Conservation (phyloP, 192 early-diverging fungal species). For the Coemansia sp. region DNA sequence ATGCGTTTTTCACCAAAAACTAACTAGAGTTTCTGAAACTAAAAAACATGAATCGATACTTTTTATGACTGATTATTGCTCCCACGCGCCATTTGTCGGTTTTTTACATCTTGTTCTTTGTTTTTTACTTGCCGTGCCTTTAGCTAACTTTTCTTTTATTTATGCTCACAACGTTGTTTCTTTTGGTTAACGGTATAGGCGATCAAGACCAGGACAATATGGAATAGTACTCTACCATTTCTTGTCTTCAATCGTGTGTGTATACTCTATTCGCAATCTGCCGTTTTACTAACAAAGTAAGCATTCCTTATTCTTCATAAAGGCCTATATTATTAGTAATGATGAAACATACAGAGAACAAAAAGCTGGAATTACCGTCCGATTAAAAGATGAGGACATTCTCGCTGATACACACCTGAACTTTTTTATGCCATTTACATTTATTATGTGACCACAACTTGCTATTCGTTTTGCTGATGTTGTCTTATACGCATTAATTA, state of each 20-base stretch:
- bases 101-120: background rate
- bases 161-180: background rate
- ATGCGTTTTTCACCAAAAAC: conserved; percentile 38
- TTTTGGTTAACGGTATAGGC: background rate
- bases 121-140: background rate
- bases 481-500: too few relatives aligned
- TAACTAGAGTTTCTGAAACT: conserved; percentile 54
- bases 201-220: background rate
- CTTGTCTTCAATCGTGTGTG: background rate
- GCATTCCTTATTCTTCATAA: background rate
- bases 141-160: background rate
- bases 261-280: background rate
- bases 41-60: conserved; percentile 29
- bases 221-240: background rate
- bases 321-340: conserved; percentile 5
- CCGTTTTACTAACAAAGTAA: background rate
- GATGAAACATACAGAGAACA: conserved; percentile 64
- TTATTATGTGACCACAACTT: background rate
- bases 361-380: conserved; percentile 80
- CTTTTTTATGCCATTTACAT: background rate
- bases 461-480: conserved; percentile 11
- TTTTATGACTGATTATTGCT: conserved; percentile 23
- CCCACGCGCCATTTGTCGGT: background rate
- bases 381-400: conserved; percentile 66
- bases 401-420: conserved; percentile 55